A percentile compares a stretch with the other conserved stretches of the same genome.
These are phyloP conservation scores for Talaromyces sp. DNA, from an alignment of 2,329 filamentous ascomycete genomes.

Conservation along the genomic window DNA sequence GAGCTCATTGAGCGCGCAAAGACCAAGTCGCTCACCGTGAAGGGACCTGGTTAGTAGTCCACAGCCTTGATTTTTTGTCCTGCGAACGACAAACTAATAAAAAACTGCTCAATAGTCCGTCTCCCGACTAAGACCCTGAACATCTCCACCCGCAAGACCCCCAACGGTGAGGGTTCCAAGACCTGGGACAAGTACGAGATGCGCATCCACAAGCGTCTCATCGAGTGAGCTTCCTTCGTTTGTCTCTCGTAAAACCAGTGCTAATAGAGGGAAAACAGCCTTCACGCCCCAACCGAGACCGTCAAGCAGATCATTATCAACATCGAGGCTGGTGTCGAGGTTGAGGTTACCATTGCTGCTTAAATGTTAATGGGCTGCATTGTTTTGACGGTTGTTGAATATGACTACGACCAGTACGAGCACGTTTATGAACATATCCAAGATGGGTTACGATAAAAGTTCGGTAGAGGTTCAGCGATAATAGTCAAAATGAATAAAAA, in stretches of 20 bases:
- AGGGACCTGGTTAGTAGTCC: slow-evolving; percentile 59
- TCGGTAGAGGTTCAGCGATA: neutral
- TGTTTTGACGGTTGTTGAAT: slow-evolving; percentile 6
- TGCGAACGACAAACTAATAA: neutral
- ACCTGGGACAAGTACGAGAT: slow-evolving; percentile 99
- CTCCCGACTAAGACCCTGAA: slow-evolving; percentile 96
- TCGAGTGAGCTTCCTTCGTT: slow-evolving; percentile 59
- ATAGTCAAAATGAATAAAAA: slow-evolving; percentile 9
- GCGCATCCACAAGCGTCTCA: slow-evolving; percentile 98
- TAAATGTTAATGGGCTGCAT: slow-evolving; percentile 29
- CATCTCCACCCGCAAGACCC: slow-evolving; percentile 97
- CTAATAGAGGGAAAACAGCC: slow-evolving; percentile 39
- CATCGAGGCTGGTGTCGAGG: slow-evolving; percentile 49
- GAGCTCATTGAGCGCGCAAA: slow-evolving; percentile 98
- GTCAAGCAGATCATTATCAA: slow-evolving; percentile 51
- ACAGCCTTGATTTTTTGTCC: neutral
- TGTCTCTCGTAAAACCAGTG: neutral
- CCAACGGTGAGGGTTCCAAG: slow-evolving; percentile 99
- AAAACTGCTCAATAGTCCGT: slow-evolving; percentile 54
- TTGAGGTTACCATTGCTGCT: slow-evolving; percentile 49
- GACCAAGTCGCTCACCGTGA: slow-evolving; percentile 96
- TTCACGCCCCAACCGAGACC: slow-evolving; percentile 91
- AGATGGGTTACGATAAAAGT: neutral
- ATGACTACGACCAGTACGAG: neutral
- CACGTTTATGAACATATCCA: neutral